Percentiles rank a stretch among this genome's conserved stretches.
Conservation (phyloP, 1,139 yeast genomes). For the Trichomonascaceae sp. region DNA sequence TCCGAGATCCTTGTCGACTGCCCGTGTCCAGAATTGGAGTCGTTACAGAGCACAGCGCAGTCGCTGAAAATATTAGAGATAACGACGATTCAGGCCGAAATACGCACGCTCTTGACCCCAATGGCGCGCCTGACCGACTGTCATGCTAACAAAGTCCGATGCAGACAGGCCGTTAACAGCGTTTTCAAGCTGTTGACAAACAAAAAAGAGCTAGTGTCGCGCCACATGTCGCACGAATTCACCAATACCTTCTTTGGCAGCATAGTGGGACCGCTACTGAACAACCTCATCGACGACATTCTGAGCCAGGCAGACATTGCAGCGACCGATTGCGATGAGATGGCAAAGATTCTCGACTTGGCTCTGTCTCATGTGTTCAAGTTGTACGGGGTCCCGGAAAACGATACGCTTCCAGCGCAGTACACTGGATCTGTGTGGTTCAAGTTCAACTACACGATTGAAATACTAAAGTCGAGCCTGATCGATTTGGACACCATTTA, state of each 20-base stretch:
- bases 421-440: background rate
- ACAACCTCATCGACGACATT: background rate
- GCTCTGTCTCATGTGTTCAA: background rate
- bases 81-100: background rate
- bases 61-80: background rate
- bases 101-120: background rate
- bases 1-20: background rate
- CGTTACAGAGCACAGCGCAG: background rate
- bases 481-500: background rate
- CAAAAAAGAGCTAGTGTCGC: background rate
- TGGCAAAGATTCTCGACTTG: background rate
- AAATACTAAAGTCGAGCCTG: background rate
- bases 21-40: too few relatives aligned
- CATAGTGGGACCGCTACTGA: background rate
- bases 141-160: background rate
- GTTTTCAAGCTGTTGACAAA: background rate
- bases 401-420: background rate
- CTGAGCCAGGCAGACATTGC: background rate
- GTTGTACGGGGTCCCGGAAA: background rate
- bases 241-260: background rate
- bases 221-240: background rate
- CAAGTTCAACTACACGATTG: background rate
- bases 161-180: background rate
- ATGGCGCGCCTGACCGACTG: background rate
- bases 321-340: background rate